Evolutionary conservation across 768 basidiomycete genomes (phyloP).

Genomic region (Nidularia sp.): DNA sequence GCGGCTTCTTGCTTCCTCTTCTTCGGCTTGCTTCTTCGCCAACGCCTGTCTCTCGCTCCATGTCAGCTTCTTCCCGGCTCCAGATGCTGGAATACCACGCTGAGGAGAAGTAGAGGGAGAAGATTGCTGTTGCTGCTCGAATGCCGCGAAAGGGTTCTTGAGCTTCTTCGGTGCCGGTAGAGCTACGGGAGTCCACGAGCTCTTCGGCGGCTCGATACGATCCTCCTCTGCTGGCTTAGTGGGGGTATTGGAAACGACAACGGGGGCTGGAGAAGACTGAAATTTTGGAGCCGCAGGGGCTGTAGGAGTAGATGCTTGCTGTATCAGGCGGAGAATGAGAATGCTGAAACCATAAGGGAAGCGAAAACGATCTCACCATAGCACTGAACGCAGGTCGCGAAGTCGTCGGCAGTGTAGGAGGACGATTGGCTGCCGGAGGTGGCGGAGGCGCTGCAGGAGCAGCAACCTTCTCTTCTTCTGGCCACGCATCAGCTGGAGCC

Average conservation of each 20-base stretch:
- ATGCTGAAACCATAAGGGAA: not conserved
- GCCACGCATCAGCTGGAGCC: slow-evolving; percentile 59
- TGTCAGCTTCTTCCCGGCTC: slow-evolving; percentile 72
- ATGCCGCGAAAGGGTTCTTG: slow-evolving; percentile 73
- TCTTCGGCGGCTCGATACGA: slow-evolving; percentile 81
- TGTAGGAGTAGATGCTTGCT: slow-evolving; percentile 6
- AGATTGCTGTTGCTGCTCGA: slow-evolving; percentile 39
- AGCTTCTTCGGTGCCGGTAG: slow-evolving; percentile 85
- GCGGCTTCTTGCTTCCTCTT: slow-evolving; percentile 67
- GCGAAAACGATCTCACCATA: slow-evolving; percentile 17
- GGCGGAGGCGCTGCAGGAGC: slow-evolving; percentile 35
- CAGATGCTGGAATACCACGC: slow-evolving; percentile 13
- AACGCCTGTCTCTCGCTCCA: slow-evolving; percentile 92
- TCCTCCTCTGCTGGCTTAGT: slow-evolving; percentile 77
- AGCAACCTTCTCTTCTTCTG: slow-evolving; percentile 37
- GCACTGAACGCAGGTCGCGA: slow-evolving; percentile 27
- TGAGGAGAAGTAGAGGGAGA: slow-evolving; percentile 7
- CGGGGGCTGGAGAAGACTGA: slow-evolving; percentile 25
- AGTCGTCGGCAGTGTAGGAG: slow-evolving; percentile 37
- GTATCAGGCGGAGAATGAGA: not conserved
- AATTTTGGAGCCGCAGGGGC: slow-evolving; percentile 15
- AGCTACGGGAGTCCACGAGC: slow-evolving; percentile 84
- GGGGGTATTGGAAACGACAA: slow-evolving; percentile 42
- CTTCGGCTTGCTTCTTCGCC: slow-evolving; percentile 83
- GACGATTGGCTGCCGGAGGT: slow-evolving; percentile 41